Percentiles rank a stretch among this genome's conserved stretches.
phyloP scores from a whole-genome alignment of 1,284 basidiomycete genomes.

The Naganishia cerealis region DNA sequence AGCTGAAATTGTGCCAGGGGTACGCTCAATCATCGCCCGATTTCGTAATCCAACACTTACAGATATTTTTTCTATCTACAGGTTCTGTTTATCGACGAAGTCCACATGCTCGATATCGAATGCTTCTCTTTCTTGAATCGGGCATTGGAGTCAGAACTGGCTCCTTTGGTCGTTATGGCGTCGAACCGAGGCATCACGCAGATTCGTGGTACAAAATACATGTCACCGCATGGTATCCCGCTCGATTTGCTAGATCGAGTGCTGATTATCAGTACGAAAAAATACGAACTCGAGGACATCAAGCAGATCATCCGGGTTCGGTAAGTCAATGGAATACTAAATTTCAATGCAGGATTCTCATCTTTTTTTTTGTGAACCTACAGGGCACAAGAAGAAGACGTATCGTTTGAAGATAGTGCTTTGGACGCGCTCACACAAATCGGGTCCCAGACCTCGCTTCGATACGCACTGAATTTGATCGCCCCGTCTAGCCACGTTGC shows the following conservation, averaged over 20 bases:
- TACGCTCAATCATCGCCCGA: conserved; percentile 56
- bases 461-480: conserved; percentile 89
- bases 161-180: conserved; percentile 97
- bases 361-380: neutral
- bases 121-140: conserved; percentile 98
- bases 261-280: conserved; percentile 88
- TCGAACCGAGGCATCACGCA: conserved; percentile 92
- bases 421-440: conserved; percentile 77
- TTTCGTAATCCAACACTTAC: neutral
- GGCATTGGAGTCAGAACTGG: conserved; percentile 87
- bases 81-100: conserved; percentile 90
- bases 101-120: conserved; percentile 99
- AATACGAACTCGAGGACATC: conserved; percentile 82
- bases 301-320: conserved; percentile 88
- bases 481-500: conserved; percentile 83
- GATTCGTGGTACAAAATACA: conserved; percentile 92
- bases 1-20: conserved; percentile 94
- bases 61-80: conserved; percentile 45
- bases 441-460: conserved; percentile 78
- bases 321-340: conserved; percentile 51
- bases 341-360: neutral
- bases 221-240: conserved; percentile 90
- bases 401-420: conserved; percentile 74
- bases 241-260: conserved; percentile 92
- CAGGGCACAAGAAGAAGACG: conserved; percentile 94